phyloP scores from a whole-genome alignment of 129 eudicot species.

The Pittosporum tobira region DNA sequence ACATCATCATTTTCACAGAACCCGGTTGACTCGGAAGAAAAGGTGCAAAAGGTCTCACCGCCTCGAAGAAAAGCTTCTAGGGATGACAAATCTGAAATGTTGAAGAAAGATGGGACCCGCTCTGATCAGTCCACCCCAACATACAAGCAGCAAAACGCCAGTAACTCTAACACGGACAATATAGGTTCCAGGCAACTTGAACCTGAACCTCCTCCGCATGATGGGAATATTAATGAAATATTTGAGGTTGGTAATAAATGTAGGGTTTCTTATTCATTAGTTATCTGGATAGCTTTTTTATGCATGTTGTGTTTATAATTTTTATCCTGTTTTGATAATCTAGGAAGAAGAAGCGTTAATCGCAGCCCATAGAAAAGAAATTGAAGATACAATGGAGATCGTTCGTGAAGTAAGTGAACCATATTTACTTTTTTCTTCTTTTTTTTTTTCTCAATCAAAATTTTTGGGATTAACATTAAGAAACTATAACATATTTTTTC shows the following conservation, averaged over 20 bases:
- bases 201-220: slow-evolving; percentile 43
- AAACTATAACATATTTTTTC: no score
- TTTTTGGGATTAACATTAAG: no score
- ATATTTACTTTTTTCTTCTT: no score
- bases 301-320: background rate
- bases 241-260: slow-evolving; percentile 56
- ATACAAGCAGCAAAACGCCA: slow-evolving; percentile 47
- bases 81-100: slow-evolving; percentile 65
- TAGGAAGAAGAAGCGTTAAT: slow-evolving; percentile 95
- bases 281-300: background rate
- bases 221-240: slow-evolving; percentile 70
- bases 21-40: slow-evolving; percentile 59
- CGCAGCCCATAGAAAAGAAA: slow-evolving; percentile 90
- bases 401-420: slow-evolving; percentile 83
- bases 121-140: slow-evolving; percentile 29
- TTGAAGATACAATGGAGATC: slow-evolving; percentile 98
- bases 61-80: slow-evolving; percentile 67
- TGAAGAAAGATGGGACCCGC: slow-evolving; percentile 37
- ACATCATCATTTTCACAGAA: slow-evolving; percentile 28
- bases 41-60: slow-evolving; percentile 84
- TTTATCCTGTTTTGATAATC: slow-evolving; percentile 8
- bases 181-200: slow-evolving; percentile 34
- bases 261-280: background rate
- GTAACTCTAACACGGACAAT: slow-evolving; percentile 30
- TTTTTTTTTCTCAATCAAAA: no score